These are phyloP conservation scores for Flaveria bidentis DNA, from an alignment of 129 eudicot species.

Conservation along the genomic window DNA sequence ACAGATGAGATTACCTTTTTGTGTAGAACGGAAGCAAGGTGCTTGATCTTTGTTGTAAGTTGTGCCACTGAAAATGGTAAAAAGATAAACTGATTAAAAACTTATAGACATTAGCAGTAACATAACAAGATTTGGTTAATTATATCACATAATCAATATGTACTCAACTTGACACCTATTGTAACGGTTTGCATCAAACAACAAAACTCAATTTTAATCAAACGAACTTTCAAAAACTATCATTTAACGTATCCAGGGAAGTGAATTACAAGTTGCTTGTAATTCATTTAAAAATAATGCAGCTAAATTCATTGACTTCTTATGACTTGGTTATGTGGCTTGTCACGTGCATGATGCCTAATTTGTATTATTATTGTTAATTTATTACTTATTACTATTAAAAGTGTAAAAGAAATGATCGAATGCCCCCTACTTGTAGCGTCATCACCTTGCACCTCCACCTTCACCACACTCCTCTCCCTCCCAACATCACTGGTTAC, in stretches of 20 bases:
- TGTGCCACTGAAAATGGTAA: slow-evolving; percentile 70
- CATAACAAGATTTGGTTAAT: not conserved
- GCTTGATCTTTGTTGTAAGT: slow-evolving; percentile 83
- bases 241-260: not conserved
- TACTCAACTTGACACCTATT: not conserved
- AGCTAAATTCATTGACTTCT: not conserved
- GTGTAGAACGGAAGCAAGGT: slow-evolving; percentile 65
- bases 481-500: too few relatives aligned
- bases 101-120: not conserved
- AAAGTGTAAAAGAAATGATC: too few relatives aligned
- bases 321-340: not conserved
- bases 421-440: too few relatives aligned
- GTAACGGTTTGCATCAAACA: not conserved
- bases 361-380: not conserved
- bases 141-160: not conserved
- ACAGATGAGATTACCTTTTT: slow-evolving; percentile 58
- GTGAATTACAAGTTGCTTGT: not conserved
- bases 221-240: not conserved
- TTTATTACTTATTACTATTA: too few relatives aligned
- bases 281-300: not conserved
- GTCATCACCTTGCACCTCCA: too few relatives aligned
- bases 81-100: not conserved
- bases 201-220: not conserved
- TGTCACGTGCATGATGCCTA: not conserved
- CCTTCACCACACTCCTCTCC: too few relatives aligned